These are phyloP conservation scores for Eimeria falciformis DNA, from an alignment of 169 alveolate genomes.

Conservation along the genomic window DNA sequence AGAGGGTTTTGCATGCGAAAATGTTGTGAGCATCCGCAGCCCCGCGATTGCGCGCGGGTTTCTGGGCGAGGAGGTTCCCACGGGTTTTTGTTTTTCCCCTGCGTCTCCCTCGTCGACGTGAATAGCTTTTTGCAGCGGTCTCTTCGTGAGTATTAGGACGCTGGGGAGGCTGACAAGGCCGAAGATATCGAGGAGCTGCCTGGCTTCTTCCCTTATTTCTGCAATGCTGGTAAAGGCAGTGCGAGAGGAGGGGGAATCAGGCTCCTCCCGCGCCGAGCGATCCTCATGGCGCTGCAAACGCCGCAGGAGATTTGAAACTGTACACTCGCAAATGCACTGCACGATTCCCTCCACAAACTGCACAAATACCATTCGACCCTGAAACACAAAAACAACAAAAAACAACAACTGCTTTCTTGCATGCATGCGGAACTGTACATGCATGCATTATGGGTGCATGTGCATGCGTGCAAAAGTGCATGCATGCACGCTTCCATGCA, in stretches of 20 bases:
- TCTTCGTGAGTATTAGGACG: conserved; percentile 12
- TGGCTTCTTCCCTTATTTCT: conserved; percentile 36
- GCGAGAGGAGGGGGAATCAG: background rate
- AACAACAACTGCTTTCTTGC: background rate
- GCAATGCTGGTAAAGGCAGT: background rate
- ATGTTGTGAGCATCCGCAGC: too few species aligned
- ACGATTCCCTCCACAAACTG: conserved; percentile 44
- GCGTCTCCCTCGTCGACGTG: background rate
- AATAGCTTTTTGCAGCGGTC: background rate
- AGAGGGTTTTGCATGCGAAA: too few species aligned
- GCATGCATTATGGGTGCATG: too few species aligned
- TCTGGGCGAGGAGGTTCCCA: too few species aligned
- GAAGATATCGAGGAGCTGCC: conserved; percentile 1
- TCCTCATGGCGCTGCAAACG: background rate
- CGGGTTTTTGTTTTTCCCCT: too few species aligned
- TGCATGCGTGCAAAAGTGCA: too few species aligned
- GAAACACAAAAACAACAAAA: background rate
- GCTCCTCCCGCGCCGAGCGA: background rate
- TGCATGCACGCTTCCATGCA: too few species aligned
- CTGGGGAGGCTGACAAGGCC: background rate
- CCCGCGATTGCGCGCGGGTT: too few species aligned
- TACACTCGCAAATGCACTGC: conserved; percentile 26
- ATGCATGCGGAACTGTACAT: too few species aligned
- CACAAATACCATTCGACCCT: conserved; percentile 52
- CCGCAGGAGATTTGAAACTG: background rate